Percentiles rank a stretch among this genome's conserved stretches.
These are phyloP conservation scores for Phaseolus coccineus DNA, from an alignment of 331 rosid species.

Conservation along the genomic window DNA sequence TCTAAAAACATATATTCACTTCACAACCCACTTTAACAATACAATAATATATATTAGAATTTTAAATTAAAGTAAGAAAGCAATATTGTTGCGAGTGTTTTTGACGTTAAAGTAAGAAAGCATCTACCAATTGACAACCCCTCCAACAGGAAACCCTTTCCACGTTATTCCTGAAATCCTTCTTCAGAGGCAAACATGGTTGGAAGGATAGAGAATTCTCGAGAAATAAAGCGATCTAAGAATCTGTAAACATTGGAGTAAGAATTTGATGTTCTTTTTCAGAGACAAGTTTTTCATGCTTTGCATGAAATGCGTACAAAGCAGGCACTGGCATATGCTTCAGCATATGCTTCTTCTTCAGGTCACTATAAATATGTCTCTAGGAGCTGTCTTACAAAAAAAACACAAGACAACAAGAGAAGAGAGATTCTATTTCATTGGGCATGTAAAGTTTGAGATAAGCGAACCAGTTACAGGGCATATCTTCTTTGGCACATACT, in stretches of 20 bases:
- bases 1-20: too few species aligned
- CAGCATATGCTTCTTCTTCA: constrained; percentile 33
- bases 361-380: constrained; percentile 43
- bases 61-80: too few species aligned
- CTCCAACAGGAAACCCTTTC: background rate
- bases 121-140: constrained; percentile 13
- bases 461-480: constrained; percentile 47
- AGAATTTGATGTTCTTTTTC: constrained; percentile 26
- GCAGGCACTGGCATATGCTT: constrained; percentile 13
- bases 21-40: too few species aligned
- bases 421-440: background rate
- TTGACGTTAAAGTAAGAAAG: constrained; percentile 33
- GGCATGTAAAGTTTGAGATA: background rate
- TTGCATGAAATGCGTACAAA: constrained; percentile 43
- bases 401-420: background rate
- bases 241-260: constrained; percentile 23
- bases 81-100: constrained; percentile 19
- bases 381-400: background rate
- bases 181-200: background rate
- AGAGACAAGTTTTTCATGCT: background rate
- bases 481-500: constrained; percentile 53
- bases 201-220: constrained; percentile 8
- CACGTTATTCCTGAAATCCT: background rate
- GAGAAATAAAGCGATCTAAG: background rate
- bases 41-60: too few species aligned